Evolutionary conservation across 352 stramenopile species (phyloP), one percentile per base, ranked within the genome.

Genomic region (Phytopythium helicoides): DNA sequence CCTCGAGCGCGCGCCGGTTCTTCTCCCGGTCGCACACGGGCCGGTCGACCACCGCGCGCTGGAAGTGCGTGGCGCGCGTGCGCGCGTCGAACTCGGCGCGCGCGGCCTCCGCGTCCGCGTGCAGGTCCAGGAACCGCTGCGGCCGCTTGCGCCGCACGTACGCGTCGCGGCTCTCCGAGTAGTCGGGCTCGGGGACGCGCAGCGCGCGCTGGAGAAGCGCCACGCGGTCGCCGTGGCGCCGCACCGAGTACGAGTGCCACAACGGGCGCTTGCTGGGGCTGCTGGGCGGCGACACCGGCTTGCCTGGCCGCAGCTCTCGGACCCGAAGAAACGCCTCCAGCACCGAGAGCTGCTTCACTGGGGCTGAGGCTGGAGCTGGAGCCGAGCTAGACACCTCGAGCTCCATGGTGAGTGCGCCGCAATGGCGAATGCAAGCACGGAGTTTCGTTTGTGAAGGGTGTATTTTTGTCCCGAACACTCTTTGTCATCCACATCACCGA

Each of bases 31-130:
- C 73, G 28, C 68, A 84, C 35, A 86, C 76, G 4, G 66, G 61
- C 25, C 62, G 67, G 42, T 84, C 73, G n/a, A 87, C 62, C 14
- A 77, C 53, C 26, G 81, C 66, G 12, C 73, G 68, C 58, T 78
- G 62, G 52, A 74, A 89, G 56, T 65, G 66, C 16, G 80, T 42
- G 0, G 62, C 53, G 40, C 76, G 62, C n/a, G 66, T 80, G 36
- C 61, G 55, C 18, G 58, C 58, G 19, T 70, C 21, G 44, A 82
- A 89, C 15, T 66, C 56, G 3, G 55, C 48, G 46, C 54, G 70
- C 19, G 83, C 56, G 14, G 69, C 44, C 7, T 58, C 45, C 7
- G 71, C 75, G 18, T 89, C 68, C 26, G 58, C 52, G 52, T 89
- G 78, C 25, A 89, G 25, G n/a, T 74, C 58, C 35, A 82, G 51